Percentiles rank a stretch among this genome's conserved stretches.
phyloP scores from a whole-genome alignment of 352 stramenopile species.

The Phytophthora citricola region DNA sequence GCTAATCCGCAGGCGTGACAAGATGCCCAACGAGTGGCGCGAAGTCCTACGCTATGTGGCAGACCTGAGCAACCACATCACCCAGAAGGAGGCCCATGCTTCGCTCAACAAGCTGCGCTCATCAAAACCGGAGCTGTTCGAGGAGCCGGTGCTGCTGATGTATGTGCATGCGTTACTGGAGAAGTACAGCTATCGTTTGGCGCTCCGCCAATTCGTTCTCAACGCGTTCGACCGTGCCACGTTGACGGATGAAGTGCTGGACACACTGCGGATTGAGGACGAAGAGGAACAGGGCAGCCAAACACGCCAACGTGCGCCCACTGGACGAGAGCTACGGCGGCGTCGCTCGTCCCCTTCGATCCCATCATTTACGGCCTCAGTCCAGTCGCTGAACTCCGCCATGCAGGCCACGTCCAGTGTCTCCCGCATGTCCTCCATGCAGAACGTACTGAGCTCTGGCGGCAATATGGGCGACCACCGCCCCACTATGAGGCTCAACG shows the following conservation, averaged over 20 bases:
- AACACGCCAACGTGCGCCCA: conserved; percentile 53
- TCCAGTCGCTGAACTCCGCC: conserved; percentile 80
- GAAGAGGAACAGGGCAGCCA: conserved; percentile 55
- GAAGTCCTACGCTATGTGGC: conserved; percentile 82
- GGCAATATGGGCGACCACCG: conserved; percentile 48
- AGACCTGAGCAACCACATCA: conserved; percentile 91
- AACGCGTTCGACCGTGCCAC: conserved; percentile 82
- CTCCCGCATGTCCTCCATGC: conserved; percentile 57
- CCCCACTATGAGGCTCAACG: conserved; percentile 66
- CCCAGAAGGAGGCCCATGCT: conserved; percentile 88
- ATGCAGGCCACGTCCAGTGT: conserved; percentile 72
- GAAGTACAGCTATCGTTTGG: conserved; percentile 88
- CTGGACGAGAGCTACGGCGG: conserved; percentile 58
- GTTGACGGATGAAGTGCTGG: conserved; percentile 81
- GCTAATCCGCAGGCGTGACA: conserved; percentile 50
- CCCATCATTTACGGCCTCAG: conserved; percentile 85
- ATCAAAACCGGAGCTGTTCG: conserved; percentile 77
- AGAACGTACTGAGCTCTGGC: conserved; percentile 40
- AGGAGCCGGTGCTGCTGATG: conserved; percentile 83
- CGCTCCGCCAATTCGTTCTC: conserved; percentile 86
- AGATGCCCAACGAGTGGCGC: conserved; percentile 77
- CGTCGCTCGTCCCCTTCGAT: conserved; percentile 88
- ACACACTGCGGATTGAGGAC: conserved; percentile 59
- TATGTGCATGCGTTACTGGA: conserved; percentile 86
- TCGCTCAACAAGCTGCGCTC: conserved; percentile 85